Evolutionary conservation across 2,329 filamentous ascomycete species (phyloP), one percentile per base, ranked within the genome.

Genomic region (Trichothecium sympodiale): DNA sequence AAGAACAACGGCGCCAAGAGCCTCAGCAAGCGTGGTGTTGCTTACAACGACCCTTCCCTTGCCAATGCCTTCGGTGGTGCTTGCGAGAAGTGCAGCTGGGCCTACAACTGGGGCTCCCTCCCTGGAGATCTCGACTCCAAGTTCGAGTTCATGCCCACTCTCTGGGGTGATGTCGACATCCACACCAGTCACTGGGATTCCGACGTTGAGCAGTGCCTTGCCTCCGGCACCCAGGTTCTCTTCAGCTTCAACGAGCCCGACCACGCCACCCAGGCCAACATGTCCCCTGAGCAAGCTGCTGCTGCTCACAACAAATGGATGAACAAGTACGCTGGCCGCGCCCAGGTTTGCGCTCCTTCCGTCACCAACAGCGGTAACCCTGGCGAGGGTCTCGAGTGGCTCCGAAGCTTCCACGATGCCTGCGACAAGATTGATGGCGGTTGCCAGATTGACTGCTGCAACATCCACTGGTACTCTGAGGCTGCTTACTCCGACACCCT

Each of bases 181-280:
- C 64, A 71, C 53, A 64, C 64, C 38, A 37, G 46, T 36, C 52
- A 49, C 47, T 84, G 78, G 76, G 45, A 49, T 23, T 31, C 41
- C 12, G 65, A 69, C 42, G 75, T 67, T 31, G 52, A 66, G 36
- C 51, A 55, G 13, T 71, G 73, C 41, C 67, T 82, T 41, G 46
- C 54, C 34, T 52, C 53, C 10, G 79, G 78, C 38, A 59, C 69
- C 44, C 69, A 64, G 42, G 63, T 67, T 46, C 55, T 83, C 37
- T 67, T 83, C 50, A 67, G 68, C 54, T 83, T 82, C 71, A 85
- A 85, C 67, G 80, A 85, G 65, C 76, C 76, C 31, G 80, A 85
- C 55, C 67, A 69, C 42, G 45, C 46, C 10, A 51, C 52, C n/a
- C 78, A 83, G 59, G 61, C 74, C 47, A 72, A 78, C 62, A 52